Conservation (phyloP, 345 rosid species). For the Conringia planisiliqua region DNA sequence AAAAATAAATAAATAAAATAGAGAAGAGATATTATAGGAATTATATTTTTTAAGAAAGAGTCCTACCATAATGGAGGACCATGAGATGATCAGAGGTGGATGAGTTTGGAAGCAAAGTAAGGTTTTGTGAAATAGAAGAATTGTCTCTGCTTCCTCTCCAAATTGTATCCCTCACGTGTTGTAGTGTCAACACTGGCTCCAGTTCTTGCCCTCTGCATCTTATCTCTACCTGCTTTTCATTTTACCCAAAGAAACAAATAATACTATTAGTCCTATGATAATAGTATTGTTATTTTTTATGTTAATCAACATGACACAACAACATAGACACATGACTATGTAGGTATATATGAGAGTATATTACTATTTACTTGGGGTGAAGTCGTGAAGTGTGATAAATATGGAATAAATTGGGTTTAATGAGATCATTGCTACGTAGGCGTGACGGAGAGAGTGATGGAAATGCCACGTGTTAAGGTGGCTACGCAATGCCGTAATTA, state of each 20-base stretch:
- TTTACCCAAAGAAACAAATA: neutral
- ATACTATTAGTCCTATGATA: neutral
- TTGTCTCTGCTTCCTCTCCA: constrained; percentile 59
- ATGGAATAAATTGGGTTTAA: neutral
- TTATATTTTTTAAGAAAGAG: constrained; percentile 16
- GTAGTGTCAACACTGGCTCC: constrained; percentile 74
- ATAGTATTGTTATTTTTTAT: neutral
- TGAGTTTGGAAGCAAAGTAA: constrained; percentile 57
- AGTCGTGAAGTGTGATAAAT: neutral
- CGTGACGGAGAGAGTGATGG: constrained; percentile 22
- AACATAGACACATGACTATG: too few relatives aligned
- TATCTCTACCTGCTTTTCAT: constrained; percentile 74
- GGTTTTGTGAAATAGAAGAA: constrained; percentile 23
- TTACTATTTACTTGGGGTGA: neutral
- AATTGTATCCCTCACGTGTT: constrained; percentile 91
- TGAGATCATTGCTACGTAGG: constrained; percentile 37
- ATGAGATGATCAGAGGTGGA: constrained; percentile 75
- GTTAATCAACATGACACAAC: neutral
- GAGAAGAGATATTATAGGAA: neutral
- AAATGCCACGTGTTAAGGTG: constrained; percentile 27
- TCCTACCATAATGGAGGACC: constrained; percentile 86
- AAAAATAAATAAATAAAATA: constrained; percentile 20
- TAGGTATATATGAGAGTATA: neutral
- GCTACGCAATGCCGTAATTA: constrained; percentile 34
- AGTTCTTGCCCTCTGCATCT: constrained; percentile 93